Evolutionary conservation across 352 stramenopile genomes (phyloP), one percentile per base, ranked within the genome.

Genomic region (Aphanomyces euteiches): DNA sequence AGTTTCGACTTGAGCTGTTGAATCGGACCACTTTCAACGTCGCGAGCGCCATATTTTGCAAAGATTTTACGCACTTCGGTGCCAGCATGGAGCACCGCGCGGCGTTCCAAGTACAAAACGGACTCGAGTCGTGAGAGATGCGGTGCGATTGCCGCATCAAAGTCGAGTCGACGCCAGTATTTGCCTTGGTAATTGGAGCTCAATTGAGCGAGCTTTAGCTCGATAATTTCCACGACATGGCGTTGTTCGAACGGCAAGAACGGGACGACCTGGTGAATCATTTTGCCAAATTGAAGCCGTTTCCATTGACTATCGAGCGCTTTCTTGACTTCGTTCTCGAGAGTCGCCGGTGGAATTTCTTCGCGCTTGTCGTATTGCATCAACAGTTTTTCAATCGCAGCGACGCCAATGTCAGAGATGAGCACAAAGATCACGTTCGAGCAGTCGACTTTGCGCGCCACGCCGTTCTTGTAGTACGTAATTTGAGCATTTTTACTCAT

Each of bases 341-440:
- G 79, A 39, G 83, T 72, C 7, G 79, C 66, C 5, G 75, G 74
- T 1, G 87, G 84, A n/a, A 89, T 82, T 34, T 89, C 81, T 40
- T 87, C 77, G 8, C 87, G 81, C n/a, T 75, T 80, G 10, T 88
- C 76, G 68, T 93, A 92, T 47, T 91, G 78, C 70, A 95, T 84
- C 72, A 96, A 84, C 12, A 94, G 77, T 34, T 90, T 78, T 67
- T 93, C 85, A 81, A 96, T 93, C 53, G 90, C 82, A 3, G 77
- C 71, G 13, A 90, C 85, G 10, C 89, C 89, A 73, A 96, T 95
- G 71, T 96, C 89, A 10, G 88, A 96, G 40, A 96, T 85, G 7
- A 96, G 79, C 59, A 96, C 73, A 54, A 96, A 96, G 69, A 96
- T 89, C 8, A 92, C 85, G 58, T 90, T 90, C 75, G 82, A 85